These are phyloP conservation scores for Turnera subulata DNA, from an alignment of 345 rosid genomes.

Conservation along the genomic window DNA sequence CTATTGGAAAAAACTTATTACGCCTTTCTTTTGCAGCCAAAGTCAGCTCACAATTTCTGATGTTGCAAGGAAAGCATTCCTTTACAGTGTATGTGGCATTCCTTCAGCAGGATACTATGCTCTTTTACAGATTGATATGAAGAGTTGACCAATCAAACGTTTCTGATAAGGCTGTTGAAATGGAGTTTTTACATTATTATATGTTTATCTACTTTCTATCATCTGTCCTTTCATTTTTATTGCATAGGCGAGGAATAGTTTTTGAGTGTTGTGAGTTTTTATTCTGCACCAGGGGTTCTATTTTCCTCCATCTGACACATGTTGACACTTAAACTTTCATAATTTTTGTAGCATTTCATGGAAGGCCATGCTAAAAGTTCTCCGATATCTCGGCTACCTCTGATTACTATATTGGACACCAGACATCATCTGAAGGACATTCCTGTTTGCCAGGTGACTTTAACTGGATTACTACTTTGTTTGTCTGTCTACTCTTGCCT, in stretches of 20 bases:
- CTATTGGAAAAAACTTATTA: constrained; percentile 15
- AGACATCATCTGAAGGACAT: constrained; percentile 75
- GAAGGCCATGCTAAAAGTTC: constrained; percentile 95
- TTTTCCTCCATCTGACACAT: background rate
- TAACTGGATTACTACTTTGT: constrained; percentile 9
- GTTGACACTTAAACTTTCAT: constrained; percentile 15
- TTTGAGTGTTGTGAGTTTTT: no score
- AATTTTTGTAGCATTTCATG: constrained; percentile 78
- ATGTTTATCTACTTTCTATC: background rate
- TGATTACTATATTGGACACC: constrained; percentile 61
- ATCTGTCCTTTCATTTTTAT: background rate
- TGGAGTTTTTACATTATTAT: background rate
- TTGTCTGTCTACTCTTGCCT: constrained; percentile 16
- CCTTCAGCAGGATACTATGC: background rate
- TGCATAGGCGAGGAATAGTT: background rate
- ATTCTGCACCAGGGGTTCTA: no score
- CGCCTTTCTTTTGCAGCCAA: constrained; percentile 53
- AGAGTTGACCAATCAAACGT: no score
- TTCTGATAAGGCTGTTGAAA: no score
- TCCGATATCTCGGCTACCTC: constrained; percentile 92
- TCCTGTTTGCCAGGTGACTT: constrained; percentile 80
- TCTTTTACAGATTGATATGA: no score
- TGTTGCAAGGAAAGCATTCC: constrained; percentile 97
- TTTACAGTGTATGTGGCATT: constrained; percentile 71
- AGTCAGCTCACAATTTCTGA: constrained; percentile 80